Conservation (phyloP, 257 asterid genomes). For the Solanum medicagineum region DNA sequence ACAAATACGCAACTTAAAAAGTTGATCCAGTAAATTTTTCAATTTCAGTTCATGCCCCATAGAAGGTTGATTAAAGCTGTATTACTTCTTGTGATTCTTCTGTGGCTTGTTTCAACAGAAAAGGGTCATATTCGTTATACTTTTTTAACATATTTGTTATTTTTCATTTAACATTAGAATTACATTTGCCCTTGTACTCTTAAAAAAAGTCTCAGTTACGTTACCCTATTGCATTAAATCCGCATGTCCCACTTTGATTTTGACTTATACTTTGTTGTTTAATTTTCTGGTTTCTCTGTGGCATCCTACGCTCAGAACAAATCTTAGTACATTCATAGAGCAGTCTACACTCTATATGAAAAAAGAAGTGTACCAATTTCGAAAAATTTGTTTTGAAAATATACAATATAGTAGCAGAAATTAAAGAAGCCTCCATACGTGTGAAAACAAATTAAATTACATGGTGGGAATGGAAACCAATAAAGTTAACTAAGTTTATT, state of each 20-base stretch:
- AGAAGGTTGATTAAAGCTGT: background rate
- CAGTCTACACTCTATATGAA: background rate
- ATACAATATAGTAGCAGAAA: background rate
- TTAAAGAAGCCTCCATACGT: background rate
- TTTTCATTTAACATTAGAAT: too few species aligned
- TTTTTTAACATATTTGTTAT: background rate
- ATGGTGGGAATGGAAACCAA: background rate
- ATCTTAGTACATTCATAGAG: background rate
- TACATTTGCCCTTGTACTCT: too few species aligned
- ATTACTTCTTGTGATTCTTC: background rate
- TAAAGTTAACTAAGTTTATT: background rate
- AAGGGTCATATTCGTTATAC: background rate
- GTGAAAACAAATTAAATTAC: background rate
- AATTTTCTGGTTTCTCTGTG: background rate
- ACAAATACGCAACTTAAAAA: background rate
- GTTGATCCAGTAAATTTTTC: background rate
- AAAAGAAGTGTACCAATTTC: conserved; percentile 8
- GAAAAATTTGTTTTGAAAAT: background rate
- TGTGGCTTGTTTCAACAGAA: too few species aligned
- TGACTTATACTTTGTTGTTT: background rate
- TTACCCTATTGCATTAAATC: background rate
- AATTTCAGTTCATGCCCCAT: background rate
- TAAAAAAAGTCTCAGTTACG: background rate
- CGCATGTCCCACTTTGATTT: background rate
- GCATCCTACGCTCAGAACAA: background rate